Conservation (phyloP, 352 stramenopile species). For the Aphanomyces invadans region DNA sequence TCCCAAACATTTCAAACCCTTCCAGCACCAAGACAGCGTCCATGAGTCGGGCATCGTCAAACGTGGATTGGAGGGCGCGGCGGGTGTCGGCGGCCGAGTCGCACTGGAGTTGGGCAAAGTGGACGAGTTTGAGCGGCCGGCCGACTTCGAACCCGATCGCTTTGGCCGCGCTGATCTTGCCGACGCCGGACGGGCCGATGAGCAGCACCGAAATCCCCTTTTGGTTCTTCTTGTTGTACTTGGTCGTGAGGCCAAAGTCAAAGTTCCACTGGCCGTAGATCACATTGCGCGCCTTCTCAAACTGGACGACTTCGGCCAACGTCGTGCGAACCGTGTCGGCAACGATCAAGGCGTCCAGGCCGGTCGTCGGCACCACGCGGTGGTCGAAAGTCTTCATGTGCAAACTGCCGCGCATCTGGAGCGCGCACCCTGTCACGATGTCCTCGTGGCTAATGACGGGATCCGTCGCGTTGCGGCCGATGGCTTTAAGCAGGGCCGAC, state of each 20-base stretch:
- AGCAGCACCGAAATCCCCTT: constrained; percentile 74
- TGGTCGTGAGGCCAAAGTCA: constrained; percentile 42
- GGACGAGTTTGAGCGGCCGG: constrained; percentile 71
- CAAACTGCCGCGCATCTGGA: constrained; percentile 82
- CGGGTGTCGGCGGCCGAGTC: constrained; percentile 70
- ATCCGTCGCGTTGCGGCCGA: constrained; percentile 43
- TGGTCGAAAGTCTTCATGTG: constrained; percentile 88
- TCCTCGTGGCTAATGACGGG: constrained; percentile 71
- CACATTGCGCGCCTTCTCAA: constrained; percentile 77
- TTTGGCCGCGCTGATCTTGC: constrained; percentile 70
- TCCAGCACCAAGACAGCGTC: constrained; percentile 80
- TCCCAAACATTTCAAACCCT: constrained; percentile 79
- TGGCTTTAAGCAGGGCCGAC: constrained; percentile 70
- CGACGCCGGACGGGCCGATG: constrained; percentile 57
- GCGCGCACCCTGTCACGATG: constrained; percentile 64
- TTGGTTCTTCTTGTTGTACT: constrained; percentile 68
- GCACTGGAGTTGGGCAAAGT: constrained; percentile 63
- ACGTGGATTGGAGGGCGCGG: constrained; percentile 66
- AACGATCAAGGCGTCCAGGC: constrained; percentile 65
- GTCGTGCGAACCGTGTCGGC: constrained; percentile 56
- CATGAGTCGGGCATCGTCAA: constrained; percentile 81
- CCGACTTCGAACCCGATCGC: constrained; percentile 79
- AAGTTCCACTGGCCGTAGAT: constrained; percentile 85
- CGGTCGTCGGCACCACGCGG: constrained; percentile 66
- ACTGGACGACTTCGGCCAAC: constrained; percentile 61